phyloP scores from a whole-genome alignment of 805 yeast genomes.

The Wickerhamomyces strasburgensis region DNA sequence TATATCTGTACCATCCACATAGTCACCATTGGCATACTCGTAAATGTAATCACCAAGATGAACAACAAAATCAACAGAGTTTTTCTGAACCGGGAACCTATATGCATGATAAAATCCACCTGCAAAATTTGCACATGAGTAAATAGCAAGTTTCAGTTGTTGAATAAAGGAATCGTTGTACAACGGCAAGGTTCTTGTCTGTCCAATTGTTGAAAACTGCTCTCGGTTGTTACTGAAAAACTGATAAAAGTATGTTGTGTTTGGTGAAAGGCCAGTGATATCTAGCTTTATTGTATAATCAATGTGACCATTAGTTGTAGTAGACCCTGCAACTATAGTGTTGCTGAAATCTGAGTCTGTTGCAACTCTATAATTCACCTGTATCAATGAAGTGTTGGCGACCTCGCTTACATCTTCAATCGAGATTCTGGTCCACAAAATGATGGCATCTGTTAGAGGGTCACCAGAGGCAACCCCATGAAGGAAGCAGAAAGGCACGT shows the following conservation, averaged over 20 bases:
- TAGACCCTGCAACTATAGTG: neutral
- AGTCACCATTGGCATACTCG: conserved; percentile 22
- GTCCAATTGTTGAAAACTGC: conserved; percentile 12
- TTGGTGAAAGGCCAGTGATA: conserved; percentile 13
- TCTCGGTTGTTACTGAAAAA: conserved; percentile 7
- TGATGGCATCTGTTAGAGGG: conserved; percentile 18
- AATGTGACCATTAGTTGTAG: conserved; percentile 8
- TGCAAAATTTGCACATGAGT: conserved; percentile 24
- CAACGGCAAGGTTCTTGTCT: conserved; percentile 20
- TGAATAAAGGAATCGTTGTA: conserved; percentile 10
- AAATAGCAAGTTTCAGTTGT: conserved; percentile 17
- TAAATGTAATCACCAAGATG: conserved; percentile 27
- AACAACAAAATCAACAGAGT: conserved; percentile 20
- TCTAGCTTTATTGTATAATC: conserved; percentile 24
- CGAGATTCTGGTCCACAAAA: conserved; percentile 24
- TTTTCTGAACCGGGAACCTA: conserved; percentile 17
- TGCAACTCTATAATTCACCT: neutral
- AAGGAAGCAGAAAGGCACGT: conserved; percentile 3
- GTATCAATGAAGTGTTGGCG: neutral
- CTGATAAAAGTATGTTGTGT: conserved; percentile 19
- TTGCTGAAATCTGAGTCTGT: neutral
- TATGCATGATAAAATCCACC: conserved; percentile 24
- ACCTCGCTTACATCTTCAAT: conserved; percentile 7
- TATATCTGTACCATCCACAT: conserved; percentile 20
- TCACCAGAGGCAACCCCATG: conserved; percentile 26